phyloP scores from a whole-genome alignment of 2,329 filamentous ascomycete genomes.

The Sarocladium brachiariae region DNA sequence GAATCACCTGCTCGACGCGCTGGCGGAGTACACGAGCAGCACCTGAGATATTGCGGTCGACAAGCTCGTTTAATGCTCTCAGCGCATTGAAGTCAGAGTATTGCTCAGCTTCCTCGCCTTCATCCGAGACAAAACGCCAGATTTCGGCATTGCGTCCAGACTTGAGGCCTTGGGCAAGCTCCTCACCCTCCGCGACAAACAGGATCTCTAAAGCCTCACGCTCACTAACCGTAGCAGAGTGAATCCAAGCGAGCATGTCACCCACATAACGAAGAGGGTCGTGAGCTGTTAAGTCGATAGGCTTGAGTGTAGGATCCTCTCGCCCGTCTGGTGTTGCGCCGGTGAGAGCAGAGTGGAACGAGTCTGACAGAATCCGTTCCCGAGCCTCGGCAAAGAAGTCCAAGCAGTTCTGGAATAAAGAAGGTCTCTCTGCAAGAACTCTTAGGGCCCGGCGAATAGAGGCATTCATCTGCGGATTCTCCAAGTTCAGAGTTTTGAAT shows the following conservation, averaged over 20 bases:
- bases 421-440: conserved; percentile 81
- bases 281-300: conserved; percentile 89
- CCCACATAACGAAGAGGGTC: conserved; percentile 87
- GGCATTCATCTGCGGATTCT: conserved; percentile 86
- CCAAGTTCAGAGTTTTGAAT: conserved; percentile 85
- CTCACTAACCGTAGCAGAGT: conserved; percentile 90
- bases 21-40: conserved; percentile 82
- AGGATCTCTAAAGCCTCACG: conserved; percentile 85
- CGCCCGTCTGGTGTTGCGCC: conserved; percentile 55
- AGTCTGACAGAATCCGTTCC: conserved; percentile 78
- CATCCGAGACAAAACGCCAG: conserved; percentile 63
- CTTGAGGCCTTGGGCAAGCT: conserved; percentile 76
- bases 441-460: conserved; percentile 78
- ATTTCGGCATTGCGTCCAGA: conserved; percentile 75
- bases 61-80: conserved; percentile 75
- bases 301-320: conserved; percentile 62
- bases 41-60: conserved; percentile 77
- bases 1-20: conserved; percentile 83
- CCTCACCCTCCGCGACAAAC: conserved; percentile 84
- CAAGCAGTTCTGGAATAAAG: conserved; percentile 86
- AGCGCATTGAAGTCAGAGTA: conserved; percentile 64
- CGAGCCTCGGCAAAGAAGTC: conserved; percentile 89
- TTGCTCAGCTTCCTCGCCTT: conserved; percentile 41
- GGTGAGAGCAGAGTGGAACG: conserved; percentile 83
- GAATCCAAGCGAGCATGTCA: conserved; percentile 96